Base-by-base conservation (phyloP, 2,329 filamentous ascomycete genomes). In the Microthyrium microscopicum region DNA sequence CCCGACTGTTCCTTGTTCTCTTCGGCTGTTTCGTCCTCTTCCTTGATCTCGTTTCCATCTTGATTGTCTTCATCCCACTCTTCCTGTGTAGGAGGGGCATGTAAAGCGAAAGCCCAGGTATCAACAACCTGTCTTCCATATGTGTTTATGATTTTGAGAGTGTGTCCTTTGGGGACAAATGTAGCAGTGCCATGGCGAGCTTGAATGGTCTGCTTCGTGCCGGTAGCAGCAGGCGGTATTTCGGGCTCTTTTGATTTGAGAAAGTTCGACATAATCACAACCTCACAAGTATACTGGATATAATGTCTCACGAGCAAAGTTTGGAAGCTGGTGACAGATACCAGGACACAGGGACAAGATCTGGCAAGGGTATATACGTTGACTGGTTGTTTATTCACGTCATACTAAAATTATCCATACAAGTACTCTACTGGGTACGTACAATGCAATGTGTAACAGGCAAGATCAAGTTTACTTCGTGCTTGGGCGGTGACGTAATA, bases 101-200 rank as follows among this genome's bases (percentile, higher is more conserved):
- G 53, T 21, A 65, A 41, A 2, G 57, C 57, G 41, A 65, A 64
- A 0, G 59, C 61, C 61, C 61, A 65, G 17, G 57, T 60, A 37
- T 61, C 60, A 17, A 64, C 52, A 7, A 61, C 56, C 46, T 65
- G 61, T 29, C 56, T 57, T n/a, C 61, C 61, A 38, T 60, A 62
- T 1, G 58, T 61, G 36, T 64, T 64, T 36, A 64, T 54, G 26
- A 65, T 58, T 44, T 63, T 64, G 47, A 65, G 61, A 3, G 52
- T 55, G 35, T 58, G 51, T 15, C 60, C 61, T 16, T 55, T 51
- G 4, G 61, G 61, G 36, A 65, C 61, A 37, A 62, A 64, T 1
- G 61, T 64, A 8, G 61, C 61, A 5, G 59, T 58, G 40, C 60
- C 61, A 49, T 63, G 60, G 33, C 60, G 52, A 15, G 61, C 61